Base-by-base conservation (phyloP, 306 rosid genomes). In the Alnus rubra region DNA sequence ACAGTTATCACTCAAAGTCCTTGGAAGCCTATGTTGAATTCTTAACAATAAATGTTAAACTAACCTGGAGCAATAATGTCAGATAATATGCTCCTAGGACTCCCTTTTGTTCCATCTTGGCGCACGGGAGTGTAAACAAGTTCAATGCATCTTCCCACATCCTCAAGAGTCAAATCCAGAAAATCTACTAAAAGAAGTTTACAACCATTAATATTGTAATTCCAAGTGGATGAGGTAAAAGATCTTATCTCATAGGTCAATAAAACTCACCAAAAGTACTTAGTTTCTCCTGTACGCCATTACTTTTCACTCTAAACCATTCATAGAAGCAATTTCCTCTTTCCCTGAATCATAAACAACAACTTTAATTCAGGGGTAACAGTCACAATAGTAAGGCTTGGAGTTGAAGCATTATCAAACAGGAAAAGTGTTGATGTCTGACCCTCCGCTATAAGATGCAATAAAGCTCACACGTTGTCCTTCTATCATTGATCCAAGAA, bases 391-490 rank as follows among this genome's bases (percentile, higher is more conserved):
- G 65, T 71, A 77, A 81, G 75, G 75, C 28, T 44, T 78, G 18
- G 72, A 79, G 28, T 50, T n/a, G n/a, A 56, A 54, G 70, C 53
- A 72, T 69, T 77, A 44, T 64, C 45, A 79, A 50, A 60, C 74
- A 70, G 70, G 68, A 77, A 69, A 59, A 74, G 33, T 70, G 67
- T 74, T 76, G 48, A 39, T 87, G 76, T 64, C 97, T 83, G 78
- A 95, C 99, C 99, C 99, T 82, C 99, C 99, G 44, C 84, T 91
- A 79, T 95, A 95, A 69, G 90, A 83, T 77, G 88, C 93, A 82
- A 74, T 82, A 74, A 95, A 90, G 86, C 85, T 87, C 89, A 95
- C 82, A 63, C 86, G 84, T 76, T 89, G 96, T 47, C 99, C 99
- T 85, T 95, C 98, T 53, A 87, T 81, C 89, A 90, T 75, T 55